Conservation (phyloP, 768 basidiomycete species). For the Daedaleopsis nitida region DNA sequence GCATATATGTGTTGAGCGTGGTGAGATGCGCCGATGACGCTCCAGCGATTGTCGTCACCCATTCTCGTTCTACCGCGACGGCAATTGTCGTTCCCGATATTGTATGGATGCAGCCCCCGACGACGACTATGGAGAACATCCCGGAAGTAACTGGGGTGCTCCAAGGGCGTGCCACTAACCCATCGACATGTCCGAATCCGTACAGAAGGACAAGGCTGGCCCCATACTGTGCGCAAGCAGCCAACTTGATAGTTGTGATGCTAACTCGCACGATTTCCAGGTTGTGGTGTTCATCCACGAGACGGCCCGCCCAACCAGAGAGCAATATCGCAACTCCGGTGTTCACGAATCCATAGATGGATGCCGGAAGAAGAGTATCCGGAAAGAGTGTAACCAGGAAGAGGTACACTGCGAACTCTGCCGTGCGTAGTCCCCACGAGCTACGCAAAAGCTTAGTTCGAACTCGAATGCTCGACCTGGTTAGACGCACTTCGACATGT, state of each 20-base stretch:
- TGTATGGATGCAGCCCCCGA: conserved; percentile 38
- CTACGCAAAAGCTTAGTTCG: neutral
- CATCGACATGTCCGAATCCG: neutral
- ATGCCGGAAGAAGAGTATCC: conserved; percentile 47
- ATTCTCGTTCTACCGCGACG: conserved; percentile 52
- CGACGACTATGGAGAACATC: conserved; percentile 37
- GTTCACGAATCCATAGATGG: conserved; percentile 48
- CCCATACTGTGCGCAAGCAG: conserved; percentile 36
- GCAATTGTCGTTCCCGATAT: conserved; percentile 44
- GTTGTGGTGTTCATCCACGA: conserved; percentile 42
- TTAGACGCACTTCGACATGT: conserved; percentile 22
- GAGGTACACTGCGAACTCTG: conserved; percentile 46
- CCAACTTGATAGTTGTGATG: conserved; percentile 44
- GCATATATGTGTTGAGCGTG: conserved; percentile 44
- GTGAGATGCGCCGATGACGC: conserved; percentile 38
- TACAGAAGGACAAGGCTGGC: conserved; percentile 35
- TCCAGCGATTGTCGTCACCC: conserved; percentile 46
- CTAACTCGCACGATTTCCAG: conserved; percentile 41
- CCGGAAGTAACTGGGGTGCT: conserved; percentile 25
- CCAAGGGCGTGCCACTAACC: conserved; percentile 13
- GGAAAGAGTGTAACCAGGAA: conserved; percentile 45
- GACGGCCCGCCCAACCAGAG: conserved; percentile 41
- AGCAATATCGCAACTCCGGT: conserved; percentile 43
- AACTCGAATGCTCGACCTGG: neutral
- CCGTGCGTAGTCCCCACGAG: conserved; percentile 38